Evolutionary conservation across 192 early-diverging fungal genomes (phyloP).

Genomic region (Coemansia reversa): DNA sequence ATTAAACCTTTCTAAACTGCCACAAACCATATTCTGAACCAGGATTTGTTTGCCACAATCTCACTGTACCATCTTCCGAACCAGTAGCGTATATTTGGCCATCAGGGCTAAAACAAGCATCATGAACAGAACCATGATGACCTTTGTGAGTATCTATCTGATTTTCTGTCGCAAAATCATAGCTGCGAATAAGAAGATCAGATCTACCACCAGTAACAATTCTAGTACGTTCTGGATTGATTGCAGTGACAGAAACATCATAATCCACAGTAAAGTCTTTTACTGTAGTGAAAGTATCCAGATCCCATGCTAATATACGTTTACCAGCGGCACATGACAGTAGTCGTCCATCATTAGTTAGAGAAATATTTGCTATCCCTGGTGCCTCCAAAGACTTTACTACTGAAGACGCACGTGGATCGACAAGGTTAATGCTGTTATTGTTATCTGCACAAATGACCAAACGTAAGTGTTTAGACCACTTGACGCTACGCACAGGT

Average conservation of each 20-base stretch:
- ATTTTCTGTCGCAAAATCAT: constrained; percentile 74
- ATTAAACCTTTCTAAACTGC: constrained; percentile 56
- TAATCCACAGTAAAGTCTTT: constrained; percentile 62
- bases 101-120: constrained; percentile 88
- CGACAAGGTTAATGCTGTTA: constrained; percentile 63
- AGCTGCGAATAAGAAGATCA: constrained; percentile 84
- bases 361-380: constrained; percentile 68
- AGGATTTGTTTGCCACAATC: constrained; percentile 86
- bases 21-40: constrained; percentile 81
- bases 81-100: constrained; percentile 90
- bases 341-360: constrained; percentile 72
- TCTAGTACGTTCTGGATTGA: constrained; percentile 75
- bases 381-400: constrained; percentile 65
- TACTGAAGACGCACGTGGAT: constrained; percentile 63
- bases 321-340: constrained; percentile 79
- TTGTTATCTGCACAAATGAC: constrained; percentile 65
- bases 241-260: constrained; percentile 74
- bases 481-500: constrained; percentile 42
- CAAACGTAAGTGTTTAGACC: constrained; percentile 49
- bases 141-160: constrained; percentile 86
- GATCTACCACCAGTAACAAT: constrained; percentile 79
- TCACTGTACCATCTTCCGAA: constrained; percentile 88
- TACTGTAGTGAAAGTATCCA: constrained; percentile 61
- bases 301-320: constrained; percentile 70
- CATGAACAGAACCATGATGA: constrained; percentile 88